A percentile compares a stretch with the other conserved stretches of the same genome.
phyloP scores from a whole-genome alignment of 208 protist genomes.

The Trypanosoma conorhini region DNA sequence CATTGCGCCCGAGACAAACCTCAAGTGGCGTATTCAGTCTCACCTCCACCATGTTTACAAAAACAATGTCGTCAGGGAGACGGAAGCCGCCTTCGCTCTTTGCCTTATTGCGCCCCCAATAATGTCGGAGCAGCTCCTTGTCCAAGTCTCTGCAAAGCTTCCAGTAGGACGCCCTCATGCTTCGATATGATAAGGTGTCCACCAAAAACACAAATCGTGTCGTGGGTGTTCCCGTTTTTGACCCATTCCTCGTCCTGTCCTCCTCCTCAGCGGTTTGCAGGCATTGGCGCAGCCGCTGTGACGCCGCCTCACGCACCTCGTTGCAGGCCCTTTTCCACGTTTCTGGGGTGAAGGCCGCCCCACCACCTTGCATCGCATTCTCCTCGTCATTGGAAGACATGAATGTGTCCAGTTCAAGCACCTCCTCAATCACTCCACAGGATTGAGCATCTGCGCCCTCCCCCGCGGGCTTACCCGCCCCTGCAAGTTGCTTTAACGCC shows the following conservation, averaged over 20 bases:
- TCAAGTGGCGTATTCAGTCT: conserved; percentile 43
- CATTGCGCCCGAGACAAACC: conserved; percentile 56
- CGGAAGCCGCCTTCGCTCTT: background rate
- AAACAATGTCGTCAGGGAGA: background rate
- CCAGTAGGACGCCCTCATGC: conserved; percentile 79
- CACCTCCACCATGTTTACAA: conserved; percentile 49
- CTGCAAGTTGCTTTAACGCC: conserved; percentile 2
- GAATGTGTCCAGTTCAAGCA: conserved; percentile 35
- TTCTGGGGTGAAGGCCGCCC: conserved; percentile 25
- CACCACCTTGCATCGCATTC: background rate
- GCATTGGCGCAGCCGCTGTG: conserved; percentile 3
- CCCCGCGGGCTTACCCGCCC: background rate
- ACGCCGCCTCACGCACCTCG: conserved; percentile 22
- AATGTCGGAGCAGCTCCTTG: background rate
- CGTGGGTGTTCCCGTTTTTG: background rate
- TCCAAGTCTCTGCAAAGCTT: conserved; percentile 43
- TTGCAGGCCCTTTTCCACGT: conserved; percentile 27
- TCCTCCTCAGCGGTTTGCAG: background rate
- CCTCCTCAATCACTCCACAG: conserved; percentile 8
- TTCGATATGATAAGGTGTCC: conserved; percentile 79
- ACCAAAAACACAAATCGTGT: conserved; percentile 64
- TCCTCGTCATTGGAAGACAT: conserved; percentile 14
- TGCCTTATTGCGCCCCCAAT: background rate
- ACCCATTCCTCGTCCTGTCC: background rate
- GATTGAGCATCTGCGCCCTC: background rate